Base-by-base conservation (phyloP, 2,329 filamentous ascomycete genomes). In the Ophiosphaerella korrae region DNA sequence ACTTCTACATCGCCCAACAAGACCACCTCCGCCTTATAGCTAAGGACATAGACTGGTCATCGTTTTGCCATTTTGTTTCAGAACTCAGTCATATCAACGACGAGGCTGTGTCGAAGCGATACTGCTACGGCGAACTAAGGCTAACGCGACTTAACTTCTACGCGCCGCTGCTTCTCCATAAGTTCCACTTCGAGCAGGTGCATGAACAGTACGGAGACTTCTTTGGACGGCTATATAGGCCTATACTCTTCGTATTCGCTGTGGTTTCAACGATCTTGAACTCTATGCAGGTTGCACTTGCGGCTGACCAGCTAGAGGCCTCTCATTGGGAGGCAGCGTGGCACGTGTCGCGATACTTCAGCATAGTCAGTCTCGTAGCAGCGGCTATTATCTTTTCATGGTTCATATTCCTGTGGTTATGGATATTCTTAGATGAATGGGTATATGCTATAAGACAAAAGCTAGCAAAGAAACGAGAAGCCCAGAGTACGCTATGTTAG, bases 1-100 rank as follows among this genome's bases (percentile, higher is more conserved):
- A 80, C 57, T 69, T 78, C 50, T 16, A 48, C 35, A 66, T 74
- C 36, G 67, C 68, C 21, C 51, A 68, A 48, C 45, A 48, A 26
- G 24, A 26, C 24, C 24, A 26, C 48, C 56, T 66, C 12, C 24
- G 48, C 16, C 63, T 71, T 12, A 45, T 69, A 23, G 60, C 64
- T 8, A 46, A 53, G 23, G 52, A 60, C 13, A 42, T 67, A 5
- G 51, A 51, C 26, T 73, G 36, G 53, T 62, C 31, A 58, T 66
- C 42, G 4, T 64, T 60, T 33, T 55, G 52, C 39, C 43, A 18
- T 5, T 52, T 64, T 18, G 47, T 42, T 9, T 16, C 50, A 31
- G 44, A 52, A 12, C 37, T 63, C 14, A n/a, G 26, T 23, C 12
- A 41, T n/a, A 71, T 77, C 29, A 58, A 70, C 0, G 56, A 70